These are phyloP conservation scores for Penicillium sumatraense DNA, from an alignment of 2,329 filamentous ascomycete species.

Conservation along the genomic window DNA sequence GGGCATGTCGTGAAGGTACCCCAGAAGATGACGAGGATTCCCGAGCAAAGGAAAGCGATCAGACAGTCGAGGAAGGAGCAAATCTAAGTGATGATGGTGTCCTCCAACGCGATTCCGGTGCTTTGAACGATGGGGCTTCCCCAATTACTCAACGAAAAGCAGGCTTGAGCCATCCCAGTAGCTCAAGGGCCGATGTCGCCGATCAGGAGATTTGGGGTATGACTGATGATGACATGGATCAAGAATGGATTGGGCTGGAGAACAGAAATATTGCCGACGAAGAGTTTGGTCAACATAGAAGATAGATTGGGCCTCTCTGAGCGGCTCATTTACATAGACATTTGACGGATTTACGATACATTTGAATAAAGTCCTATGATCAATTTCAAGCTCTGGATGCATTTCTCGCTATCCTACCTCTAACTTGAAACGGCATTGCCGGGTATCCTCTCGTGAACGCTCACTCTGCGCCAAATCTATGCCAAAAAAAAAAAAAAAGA, in stretches of 20 bases:
- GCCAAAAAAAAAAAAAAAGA: neutral
- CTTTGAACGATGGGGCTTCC: neutral
- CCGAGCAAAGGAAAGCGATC: neutral
- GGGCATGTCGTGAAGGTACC: conserved; percentile 57
- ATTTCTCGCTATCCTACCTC: neutral
- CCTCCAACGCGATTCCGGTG: neutral
- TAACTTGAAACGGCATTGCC: neutral
- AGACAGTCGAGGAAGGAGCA: conserved; percentile 1
- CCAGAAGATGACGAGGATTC: conserved; percentile 55
- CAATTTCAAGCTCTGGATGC: neutral
- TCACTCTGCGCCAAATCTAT: conserved; percentile 13
- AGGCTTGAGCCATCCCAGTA: neutral
- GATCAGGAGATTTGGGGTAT: conserved; percentile 9
- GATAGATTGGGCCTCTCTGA: neutral
- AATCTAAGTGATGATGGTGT: conserved; percentile 3
- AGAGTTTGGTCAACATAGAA: conserved; percentile 21
- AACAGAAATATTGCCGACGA: conserved; percentile 22
- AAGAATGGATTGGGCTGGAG: conserved; percentile 32
- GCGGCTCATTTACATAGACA: neutral
- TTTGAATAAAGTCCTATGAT: neutral
- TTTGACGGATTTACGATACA: neutral
- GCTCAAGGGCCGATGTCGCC: conserved; percentile 4
- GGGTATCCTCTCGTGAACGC: conserved; percentile 16
- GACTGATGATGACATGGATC: conserved; percentile 6
- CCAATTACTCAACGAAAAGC: neutral